Conservation (phyloP, 306 rosid species). For the Glycine soja region DNA sequence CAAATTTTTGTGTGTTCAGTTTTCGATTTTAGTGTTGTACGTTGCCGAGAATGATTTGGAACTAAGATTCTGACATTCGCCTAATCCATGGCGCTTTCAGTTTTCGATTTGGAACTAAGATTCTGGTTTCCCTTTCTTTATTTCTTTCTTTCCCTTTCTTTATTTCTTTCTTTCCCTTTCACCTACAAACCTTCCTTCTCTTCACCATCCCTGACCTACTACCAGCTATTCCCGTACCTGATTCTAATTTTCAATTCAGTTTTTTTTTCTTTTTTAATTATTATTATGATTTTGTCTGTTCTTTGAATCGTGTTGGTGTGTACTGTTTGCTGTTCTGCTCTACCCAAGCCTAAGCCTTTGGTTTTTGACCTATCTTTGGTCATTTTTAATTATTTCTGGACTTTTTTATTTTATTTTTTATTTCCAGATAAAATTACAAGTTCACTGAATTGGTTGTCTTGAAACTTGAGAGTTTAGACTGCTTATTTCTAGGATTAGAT, state of each 20-base stretch:
- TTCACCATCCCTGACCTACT: neutral
- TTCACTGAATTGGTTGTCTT: neutral
- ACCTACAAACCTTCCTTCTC: neutral
- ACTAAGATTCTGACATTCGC: too few relatives aligned
- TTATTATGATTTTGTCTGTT: neutral
- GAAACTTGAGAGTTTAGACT: too few relatives aligned
- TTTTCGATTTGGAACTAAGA: too few relatives aligned
- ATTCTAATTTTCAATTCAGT: slow-evolving; percentile 21
- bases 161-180: neutral
- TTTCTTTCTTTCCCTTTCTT: too few relatives aligned
- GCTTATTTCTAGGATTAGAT: slow-evolving; percentile 28
- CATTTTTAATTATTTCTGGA: slow-evolving; percentile 13
- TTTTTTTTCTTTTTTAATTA: neutral
- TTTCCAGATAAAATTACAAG: slow-evolving; percentile 2
- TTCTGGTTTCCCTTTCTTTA: neutral
- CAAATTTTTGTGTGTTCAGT: too few relatives aligned
- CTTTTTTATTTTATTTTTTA: too few relatives aligned
- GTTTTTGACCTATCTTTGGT: slow-evolving; percentile 12
- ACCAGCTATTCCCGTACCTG: neutral
- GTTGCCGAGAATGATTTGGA: too few relatives aligned
- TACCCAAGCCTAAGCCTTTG: neutral
- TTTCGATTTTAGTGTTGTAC: too few relatives aligned
- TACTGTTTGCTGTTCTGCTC: neutral
- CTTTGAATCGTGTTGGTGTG: neutral
- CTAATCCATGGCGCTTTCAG: too few relatives aligned